Evolutionary conservation across 2,329 filamentous ascomycete species (phyloP).

Genomic region (Sporothrix luriei): DNA sequence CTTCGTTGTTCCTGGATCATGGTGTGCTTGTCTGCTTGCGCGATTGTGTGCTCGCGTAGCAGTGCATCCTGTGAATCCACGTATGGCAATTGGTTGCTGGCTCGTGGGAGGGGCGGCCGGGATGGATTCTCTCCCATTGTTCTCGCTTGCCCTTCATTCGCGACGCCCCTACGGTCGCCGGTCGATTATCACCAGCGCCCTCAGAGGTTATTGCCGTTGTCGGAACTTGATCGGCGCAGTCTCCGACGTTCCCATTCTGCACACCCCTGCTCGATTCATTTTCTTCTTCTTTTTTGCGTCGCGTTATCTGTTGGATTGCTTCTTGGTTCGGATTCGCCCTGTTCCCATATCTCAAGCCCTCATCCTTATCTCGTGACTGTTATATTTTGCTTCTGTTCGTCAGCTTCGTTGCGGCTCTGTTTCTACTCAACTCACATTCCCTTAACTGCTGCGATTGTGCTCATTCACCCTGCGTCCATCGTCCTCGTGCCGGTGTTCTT

Average conservation of each 20-base stretch:
- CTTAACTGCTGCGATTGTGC: not conserved
- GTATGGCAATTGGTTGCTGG: too few species aligned
- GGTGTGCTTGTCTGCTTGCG: too few species aligned
- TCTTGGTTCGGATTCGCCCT: not conserved
- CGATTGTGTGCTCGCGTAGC: not conserved
- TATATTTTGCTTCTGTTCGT: not conserved
- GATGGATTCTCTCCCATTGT: conserved; percentile 2
- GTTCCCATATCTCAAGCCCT: not conserved
- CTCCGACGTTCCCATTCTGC: not conserved
- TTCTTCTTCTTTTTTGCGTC: not conserved
- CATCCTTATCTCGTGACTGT: too few species aligned
- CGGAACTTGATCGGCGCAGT: not conserved
- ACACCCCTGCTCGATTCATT: not conserved
- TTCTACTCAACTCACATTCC: not conserved
- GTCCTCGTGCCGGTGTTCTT: not conserved
- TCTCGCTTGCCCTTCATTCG: not conserved
- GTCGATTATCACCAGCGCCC: not conserved
- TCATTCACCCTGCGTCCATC: not conserved
- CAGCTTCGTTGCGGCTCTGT: not conserved
- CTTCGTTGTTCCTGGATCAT: too few species aligned
- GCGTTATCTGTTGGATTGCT: conserved; percentile 12
- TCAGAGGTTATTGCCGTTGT: not conserved
- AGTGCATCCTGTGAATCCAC: not conserved
- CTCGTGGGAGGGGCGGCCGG: not conserved
- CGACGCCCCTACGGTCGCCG: too few species aligned